Evolutionary conservation across 306 rosid species (phyloP).

Genomic region (Quercus mongolica): DNA sequence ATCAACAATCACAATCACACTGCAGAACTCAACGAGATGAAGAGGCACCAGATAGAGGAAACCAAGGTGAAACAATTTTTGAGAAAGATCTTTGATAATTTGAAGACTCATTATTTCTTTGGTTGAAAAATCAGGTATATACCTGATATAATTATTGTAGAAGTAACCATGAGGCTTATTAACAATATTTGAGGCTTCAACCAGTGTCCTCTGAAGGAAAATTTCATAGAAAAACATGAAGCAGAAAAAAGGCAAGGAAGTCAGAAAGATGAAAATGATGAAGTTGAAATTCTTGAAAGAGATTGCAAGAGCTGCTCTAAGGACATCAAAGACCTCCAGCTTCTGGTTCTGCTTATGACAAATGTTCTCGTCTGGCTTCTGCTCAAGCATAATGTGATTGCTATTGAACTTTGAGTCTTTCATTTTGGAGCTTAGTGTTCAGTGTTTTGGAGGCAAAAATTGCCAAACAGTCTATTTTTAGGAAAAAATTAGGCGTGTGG

Average conservation of each 20-base stretch:
- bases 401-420: constrained; percentile 29
- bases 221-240: constrained; percentile 42
- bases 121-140: no score
- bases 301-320: constrained; percentile 29
- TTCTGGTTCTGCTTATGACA: background rate
- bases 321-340: constrained; percentile 32
- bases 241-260: constrained; percentile 45
- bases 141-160: no score
- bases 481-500: no score
- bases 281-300: constrained; percentile 45
- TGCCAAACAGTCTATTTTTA: no score
- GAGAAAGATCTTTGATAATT: constrained; percentile 4
- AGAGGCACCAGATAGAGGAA: constrained; percentile 35
- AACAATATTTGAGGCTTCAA: constrained; percentile 19
- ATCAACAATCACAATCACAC: constrained; percentile 22
- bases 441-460: no score
- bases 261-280: constrained; percentile 39
- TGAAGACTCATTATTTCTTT: no score
- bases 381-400: constrained; percentile 28
- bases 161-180: background rate
- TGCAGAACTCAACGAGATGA: constrained; percentile 33
- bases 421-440: background rate
- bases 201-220: constrained; percentile 26
- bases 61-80: constrained; percentile 29
- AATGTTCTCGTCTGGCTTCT: background rate